A percentile compares a stretch with the other conserved stretches of the same genome.
These are phyloP conservation scores for Xylaria sp. DNA, from an alignment of 2,329 filamentous ascomycete species.

Conservation along the genomic window DNA sequence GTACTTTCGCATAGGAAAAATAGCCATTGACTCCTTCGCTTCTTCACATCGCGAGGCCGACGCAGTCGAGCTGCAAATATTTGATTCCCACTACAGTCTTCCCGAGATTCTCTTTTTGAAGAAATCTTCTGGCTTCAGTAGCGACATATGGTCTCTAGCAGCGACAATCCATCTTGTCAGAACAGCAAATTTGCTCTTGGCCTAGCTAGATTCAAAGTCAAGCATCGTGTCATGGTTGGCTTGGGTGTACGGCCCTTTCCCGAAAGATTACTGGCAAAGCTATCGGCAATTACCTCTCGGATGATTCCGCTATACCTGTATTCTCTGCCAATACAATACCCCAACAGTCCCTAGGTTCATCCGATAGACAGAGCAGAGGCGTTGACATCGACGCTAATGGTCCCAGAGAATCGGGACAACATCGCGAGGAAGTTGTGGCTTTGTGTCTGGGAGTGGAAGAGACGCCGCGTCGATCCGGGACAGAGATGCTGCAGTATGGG, in stretches of 20 bases:
- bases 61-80: background rate
- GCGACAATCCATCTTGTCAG: constrained; percentile 27
- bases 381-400: background rate
- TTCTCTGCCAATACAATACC: constrained; percentile 21
- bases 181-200: constrained; percentile 15
- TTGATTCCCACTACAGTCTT: constrained; percentile 18
- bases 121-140: constrained; percentile 4
- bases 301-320: constrained; percentile 22
- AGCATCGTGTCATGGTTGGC: constrained; percentile 26
- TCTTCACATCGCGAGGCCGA: constrained; percentile 1
- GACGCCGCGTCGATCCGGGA: constrained; percentile 4
- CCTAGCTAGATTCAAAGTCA: constrained; percentile 15
- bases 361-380: too few species aligned
- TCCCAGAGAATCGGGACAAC: constrained; percentile 1
- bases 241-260: constrained; percentile 32
- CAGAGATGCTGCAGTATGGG: constrained; percentile 1
- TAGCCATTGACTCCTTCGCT: constrained; percentile 27
- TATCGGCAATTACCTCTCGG: constrained; percentile 11
- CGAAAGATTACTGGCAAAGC: constrained; percentile 14
- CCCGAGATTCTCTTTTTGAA: constrained; percentile 28
- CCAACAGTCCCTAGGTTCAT: background rate
- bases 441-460: constrained; percentile 16
- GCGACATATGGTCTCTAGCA: constrained; percentile 33
- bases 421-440: constrained; percentile 1
- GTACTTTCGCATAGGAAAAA: constrained; percentile 23